These are phyloP conservation scores for Monascus ruber DNA, from an alignment of 2,329 filamentous ascomycete genomes.

Conservation along the genomic window DNA sequence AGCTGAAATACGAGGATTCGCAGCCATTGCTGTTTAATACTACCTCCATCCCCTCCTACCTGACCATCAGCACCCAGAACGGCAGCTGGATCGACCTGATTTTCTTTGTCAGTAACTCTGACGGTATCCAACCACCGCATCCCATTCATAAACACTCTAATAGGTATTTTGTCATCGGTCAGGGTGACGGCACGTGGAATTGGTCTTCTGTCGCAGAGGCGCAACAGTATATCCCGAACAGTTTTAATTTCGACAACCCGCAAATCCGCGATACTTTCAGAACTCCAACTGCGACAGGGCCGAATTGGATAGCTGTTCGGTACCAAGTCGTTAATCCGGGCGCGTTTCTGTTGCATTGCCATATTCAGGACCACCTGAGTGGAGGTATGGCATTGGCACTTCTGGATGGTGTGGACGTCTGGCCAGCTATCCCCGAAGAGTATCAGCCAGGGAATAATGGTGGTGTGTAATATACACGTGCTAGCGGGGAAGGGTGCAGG, in stretches of 20 bases:
- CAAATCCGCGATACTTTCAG: slow-evolving; percentile 42
- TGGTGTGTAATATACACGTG: no score
- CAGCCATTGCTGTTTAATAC: slow-evolving; percentile 40
- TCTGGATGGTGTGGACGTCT: no score
- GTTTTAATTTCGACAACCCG: slow-evolving; percentile 49
- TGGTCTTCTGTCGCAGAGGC: slow-evolving; percentile 47
- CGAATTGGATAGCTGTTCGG: slow-evolving; percentile 33
- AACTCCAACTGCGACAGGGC: slow-evolving; percentile 21
- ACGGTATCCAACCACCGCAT: slow-evolving; percentile 41
- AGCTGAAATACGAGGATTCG: slow-evolving; percentile 25
- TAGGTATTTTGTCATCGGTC: slow-evolving; percentile 48
- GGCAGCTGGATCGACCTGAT: slow-evolving; percentile 47
- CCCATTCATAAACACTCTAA: slow-evolving; percentile 56
- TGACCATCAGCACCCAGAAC: slow-evolving; percentile 39
- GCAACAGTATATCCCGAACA: slow-evolving; percentile 33
- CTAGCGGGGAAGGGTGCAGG: no score
- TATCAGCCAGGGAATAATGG: no score
- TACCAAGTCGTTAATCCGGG: slow-evolving; percentile 39
- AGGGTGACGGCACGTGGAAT: slow-evolving; percentile 40
- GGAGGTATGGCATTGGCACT: slow-evolving; percentile 35
- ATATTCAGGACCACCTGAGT: slow-evolving; percentile 39
- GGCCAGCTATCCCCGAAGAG: no score
- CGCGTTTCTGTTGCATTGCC: slow-evolving; percentile 40
- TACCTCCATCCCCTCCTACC: slow-evolving; percentile 27
- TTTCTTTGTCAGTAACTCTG: slow-evolving; percentile 28